Evolutionary conservation across 306 rosid genomes (phyloP).

Genomic region (Begonia loranthoides): DNA sequence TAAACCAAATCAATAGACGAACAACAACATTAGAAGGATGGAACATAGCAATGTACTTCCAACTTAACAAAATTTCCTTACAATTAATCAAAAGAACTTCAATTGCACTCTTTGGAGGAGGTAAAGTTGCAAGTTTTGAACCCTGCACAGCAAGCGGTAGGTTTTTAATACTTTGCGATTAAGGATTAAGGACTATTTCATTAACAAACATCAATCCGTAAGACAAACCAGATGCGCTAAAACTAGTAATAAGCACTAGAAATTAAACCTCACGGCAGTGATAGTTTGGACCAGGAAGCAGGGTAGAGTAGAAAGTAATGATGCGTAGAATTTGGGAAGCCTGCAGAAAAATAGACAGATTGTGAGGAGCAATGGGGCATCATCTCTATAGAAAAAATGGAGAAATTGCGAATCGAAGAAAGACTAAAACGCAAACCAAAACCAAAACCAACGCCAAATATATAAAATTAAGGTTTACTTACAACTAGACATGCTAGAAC

Average conservation of each 20-base stretch:
- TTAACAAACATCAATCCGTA: background rate
- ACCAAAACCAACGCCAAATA: background rate
- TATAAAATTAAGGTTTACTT: slow-evolving; percentile 22
- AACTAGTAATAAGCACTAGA: background rate
- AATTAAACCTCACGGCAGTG: slow-evolving; percentile 89
- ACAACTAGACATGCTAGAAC: slow-evolving; percentile 89
- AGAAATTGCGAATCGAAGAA: too few species aligned
- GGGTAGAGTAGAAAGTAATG: slow-evolving; percentile 88
- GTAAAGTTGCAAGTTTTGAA: slow-evolving; percentile 70
- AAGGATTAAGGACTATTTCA: background rate
- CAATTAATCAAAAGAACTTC: slow-evolving; percentile 80
- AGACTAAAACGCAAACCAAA: too few species aligned
- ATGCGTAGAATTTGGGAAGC: slow-evolving; percentile 79
- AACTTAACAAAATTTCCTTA: slow-evolving; percentile 16
- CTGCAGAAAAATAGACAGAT: slow-evolving; percentile 28
- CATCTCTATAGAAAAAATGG: too few species aligned
- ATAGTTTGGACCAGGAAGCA: slow-evolving; percentile 99
- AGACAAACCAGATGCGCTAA: background rate
- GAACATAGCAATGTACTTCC: background rate
- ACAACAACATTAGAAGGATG: slow-evolving; percentile 4
- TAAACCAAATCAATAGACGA: background rate
- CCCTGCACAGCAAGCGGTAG: slow-evolving; percentile 37
- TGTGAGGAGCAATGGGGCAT: slow-evolving; percentile 1
- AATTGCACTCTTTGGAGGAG: slow-evolving; percentile 51
- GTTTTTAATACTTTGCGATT: background rate